Percentiles rank a stretch among this genome's conserved stretches.
Evolutionary conservation across 2,329 filamentous ascomycete species (phyloP).

Genomic region (Fusarium sp.): DNA sequence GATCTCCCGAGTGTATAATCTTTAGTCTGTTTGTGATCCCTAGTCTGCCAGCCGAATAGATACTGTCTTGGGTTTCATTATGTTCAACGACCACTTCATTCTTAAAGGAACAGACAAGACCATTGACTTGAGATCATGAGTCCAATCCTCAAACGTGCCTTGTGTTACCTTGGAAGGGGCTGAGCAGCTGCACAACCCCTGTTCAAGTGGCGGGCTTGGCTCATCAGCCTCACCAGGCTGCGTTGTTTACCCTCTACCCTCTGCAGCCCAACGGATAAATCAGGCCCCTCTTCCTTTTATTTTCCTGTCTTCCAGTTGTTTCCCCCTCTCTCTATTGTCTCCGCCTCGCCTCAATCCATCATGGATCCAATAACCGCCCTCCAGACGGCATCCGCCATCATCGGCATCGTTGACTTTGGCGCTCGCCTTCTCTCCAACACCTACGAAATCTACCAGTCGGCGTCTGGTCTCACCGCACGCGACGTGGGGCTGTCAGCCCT

Average conservation of each 20-base stretch:
- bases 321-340: no score
- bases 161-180: background rate
- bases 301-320: background rate
- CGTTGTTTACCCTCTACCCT: background rate
- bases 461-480: background rate
- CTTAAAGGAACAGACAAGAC: rapidly evolving
- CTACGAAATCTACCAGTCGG: background rate
- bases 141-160: background rate
- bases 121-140: background rate
- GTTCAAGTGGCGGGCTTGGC: background rate
- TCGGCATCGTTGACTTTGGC: background rate
- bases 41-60: no score
- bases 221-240: background rate
- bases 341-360: background rate
- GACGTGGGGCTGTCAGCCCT: background rate
- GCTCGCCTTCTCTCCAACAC: background rate
- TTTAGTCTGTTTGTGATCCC: no score
- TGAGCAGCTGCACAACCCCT: background rate
- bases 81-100: background rate
- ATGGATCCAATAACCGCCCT: background rate
- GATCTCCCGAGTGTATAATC: background rate
- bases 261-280: background rate
- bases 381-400: background rate
- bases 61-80: background rate
- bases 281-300: background rate